Percentiles rank a stretch among this genome's conserved stretches.
phyloP scores from a whole-genome alignment of 257 asterid species.

The Solanum chmielewskii region DNA sequence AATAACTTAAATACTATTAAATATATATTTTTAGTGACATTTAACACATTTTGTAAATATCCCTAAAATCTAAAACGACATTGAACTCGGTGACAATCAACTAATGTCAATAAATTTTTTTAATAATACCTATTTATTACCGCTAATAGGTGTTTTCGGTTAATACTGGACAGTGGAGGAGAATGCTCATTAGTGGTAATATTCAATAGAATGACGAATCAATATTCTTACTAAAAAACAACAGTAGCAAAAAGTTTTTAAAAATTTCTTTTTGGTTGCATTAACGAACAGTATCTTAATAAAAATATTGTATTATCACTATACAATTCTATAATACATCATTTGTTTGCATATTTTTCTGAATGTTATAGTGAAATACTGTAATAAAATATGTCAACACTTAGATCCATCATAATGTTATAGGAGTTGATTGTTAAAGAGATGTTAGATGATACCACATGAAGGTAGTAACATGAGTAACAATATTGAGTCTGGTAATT shows the following conservation, averaged over 20 bases:
- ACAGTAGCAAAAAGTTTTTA: neutral
- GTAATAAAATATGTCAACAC: neutral
- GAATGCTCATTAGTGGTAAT: neutral
- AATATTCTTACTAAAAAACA: neutral
- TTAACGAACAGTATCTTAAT: neutral
- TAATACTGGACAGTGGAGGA: neutral
- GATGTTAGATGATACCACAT: neutral
- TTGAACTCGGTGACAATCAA: neutral
- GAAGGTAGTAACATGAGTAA: neutral
- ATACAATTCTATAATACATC: neutral
- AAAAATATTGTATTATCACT: neutral
- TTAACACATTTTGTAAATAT: accelerated
- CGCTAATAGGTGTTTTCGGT: accelerated
- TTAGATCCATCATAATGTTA: neutral
- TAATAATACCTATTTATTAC: accelerated
- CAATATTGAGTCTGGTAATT: neutral
- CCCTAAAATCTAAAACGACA: no score
- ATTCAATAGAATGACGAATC: neutral
- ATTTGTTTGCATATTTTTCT: neutral
- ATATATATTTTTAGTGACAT: neutral
- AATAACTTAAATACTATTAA: no score
- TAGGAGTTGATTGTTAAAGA: neutral
- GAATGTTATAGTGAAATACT: neutral
- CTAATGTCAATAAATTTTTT: accelerated
- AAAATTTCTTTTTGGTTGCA: neutral